These are phyloP conservation scores for Hymenotorrendiella dingleyae DNA, from an alignment of 2,329 filamentous ascomycete species.

Conservation along the genomic window DNA sequence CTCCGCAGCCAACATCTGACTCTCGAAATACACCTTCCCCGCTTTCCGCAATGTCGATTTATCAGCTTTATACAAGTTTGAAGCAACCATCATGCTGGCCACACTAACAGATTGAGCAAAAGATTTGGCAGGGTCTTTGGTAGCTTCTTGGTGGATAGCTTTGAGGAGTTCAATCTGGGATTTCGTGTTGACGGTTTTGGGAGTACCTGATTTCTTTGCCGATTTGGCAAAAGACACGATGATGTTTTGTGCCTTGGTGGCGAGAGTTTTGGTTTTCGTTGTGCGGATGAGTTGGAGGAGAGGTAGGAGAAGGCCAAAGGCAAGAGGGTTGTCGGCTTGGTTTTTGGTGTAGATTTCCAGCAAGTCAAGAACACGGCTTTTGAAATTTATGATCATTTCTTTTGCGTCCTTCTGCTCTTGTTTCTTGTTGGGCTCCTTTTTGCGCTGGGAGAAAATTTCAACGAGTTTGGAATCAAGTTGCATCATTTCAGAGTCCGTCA, in stretches of 20 bases:
- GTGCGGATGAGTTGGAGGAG: conserved; percentile 70
- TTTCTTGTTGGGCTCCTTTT: conserved; percentile 62
- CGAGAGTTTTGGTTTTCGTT: conserved; percentile 71
- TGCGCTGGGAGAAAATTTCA: conserved; percentile 76
- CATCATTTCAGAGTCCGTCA: conserved; percentile 96
- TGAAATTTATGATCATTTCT: conserved; percentile 88
- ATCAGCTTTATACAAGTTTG: conserved; percentile 51
- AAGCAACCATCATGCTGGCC: conserved; percentile 62
- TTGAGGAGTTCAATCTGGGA: conserved; percentile 47
- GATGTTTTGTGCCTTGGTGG: conserved; percentile 66
- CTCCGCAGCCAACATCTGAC: conserved; percentile 55
- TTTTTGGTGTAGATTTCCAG: conserved; percentile 79
- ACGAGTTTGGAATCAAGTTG: conserved; percentile 75
- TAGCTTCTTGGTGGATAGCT: conserved; percentile 63
- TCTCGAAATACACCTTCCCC: conserved; percentile 58
- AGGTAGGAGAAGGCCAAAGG: conserved; percentile 66
- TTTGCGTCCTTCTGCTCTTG: conserved; percentile 84
- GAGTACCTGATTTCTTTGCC: conserved; percentile 46
- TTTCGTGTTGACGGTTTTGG: conserved; percentile 36
- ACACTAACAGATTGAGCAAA: conserved; percentile 72
- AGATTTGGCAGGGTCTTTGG: conserved; percentile 56
- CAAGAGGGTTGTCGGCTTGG: conserved; percentile 61
- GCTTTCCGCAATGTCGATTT: conserved; percentile 48
- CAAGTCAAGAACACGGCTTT: conserved; percentile 85
- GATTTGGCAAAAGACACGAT: conserved; percentile 67